phyloP scores from a whole-genome alignment of 768 basidiomycete species.

The Tylopilus intermedius region DNA sequence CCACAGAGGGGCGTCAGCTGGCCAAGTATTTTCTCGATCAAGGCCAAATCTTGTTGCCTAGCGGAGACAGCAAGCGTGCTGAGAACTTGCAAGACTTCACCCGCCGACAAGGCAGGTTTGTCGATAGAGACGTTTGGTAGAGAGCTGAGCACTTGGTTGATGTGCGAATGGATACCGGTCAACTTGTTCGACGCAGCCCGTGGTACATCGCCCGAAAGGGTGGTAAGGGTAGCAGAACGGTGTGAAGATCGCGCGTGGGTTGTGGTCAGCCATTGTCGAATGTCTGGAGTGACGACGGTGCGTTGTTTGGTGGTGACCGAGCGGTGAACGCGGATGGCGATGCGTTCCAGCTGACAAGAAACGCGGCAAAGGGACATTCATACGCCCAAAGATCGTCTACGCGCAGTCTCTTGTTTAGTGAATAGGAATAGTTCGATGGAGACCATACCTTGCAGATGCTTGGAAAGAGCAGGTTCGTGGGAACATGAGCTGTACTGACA shows the following conservation, averaged over 20 bases:
- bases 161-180: slow-evolving; percentile 18
- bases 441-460: slow-evolving; percentile 13
- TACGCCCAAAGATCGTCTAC: slow-evolving; percentile 32
- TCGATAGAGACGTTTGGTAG: slow-evolving; percentile 11
- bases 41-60: slow-evolving; percentile 47
- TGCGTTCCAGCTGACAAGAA: slow-evolving; percentile 30
- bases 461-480: slow-evolving; percentile 21
- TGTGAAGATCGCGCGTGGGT: slow-evolving; percentile 9
- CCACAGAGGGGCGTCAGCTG: slow-evolving; percentile 48
- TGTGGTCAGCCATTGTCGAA: slow-evolving; percentile 21
- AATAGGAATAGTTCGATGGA: background rate
- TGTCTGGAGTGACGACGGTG: slow-evolving; percentile 7
- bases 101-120: slow-evolving; percentile 9
- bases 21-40: slow-evolving; percentile 48
- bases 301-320: slow-evolving; percentile 15
- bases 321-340: slow-evolving; percentile 24
- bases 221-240: background rate
- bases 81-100: slow-evolving; percentile 38
- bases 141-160: slow-evolving; percentile 22
- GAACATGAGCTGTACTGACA: slow-evolving; percentile 23
- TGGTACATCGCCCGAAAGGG: slow-evolving; percentile 6
- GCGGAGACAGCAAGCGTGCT: slow-evolving; percentile 48
- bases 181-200: slow-evolving; percentile 18
- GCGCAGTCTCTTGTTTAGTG: slow-evolving; percentile 9
- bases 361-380: slow-evolving; percentile 56